Percentiles rank a stretch among this genome's conserved stretches.
These are phyloP conservation scores for Solanum virginianum DNA, from an alignment of 257 asterid species.

Conservation along the genomic window DNA sequence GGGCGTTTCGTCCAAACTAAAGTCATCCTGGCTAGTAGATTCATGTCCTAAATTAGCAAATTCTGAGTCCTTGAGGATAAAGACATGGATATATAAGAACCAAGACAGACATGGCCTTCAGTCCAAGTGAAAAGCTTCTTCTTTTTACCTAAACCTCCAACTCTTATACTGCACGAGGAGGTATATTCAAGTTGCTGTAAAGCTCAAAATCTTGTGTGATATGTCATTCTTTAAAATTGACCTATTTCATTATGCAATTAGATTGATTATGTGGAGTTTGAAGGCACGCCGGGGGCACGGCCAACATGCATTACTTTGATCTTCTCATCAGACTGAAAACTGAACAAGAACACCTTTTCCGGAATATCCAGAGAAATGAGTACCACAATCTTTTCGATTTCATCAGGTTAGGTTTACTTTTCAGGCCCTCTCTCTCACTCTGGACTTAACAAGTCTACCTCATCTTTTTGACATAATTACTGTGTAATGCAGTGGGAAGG, in stretches of 20 bases:
- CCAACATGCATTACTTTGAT: conserved; percentile 96
- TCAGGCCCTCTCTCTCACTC: background rate
- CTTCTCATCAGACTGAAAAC: conserved; percentile 76
- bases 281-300: conserved; percentile 96
- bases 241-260: conserved; percentile 4
- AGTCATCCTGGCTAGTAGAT: background rate
- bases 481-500: conserved; percentile 49
- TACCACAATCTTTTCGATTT: conserved; percentile 63
- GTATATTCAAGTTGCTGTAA: conserved; percentile 14
- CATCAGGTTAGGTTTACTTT: conserved; percentile 33
- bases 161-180: conserved; percentile 95
- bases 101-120: conserved; percentile 37
- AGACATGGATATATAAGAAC: conserved; percentile 54
- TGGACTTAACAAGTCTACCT: background rate
- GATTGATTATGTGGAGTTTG: conserved; percentile 96
- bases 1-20: conserved; percentile 50
- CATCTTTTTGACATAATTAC: background rate
- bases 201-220: background rate
- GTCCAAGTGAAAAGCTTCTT: conserved; percentile 68
- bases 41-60: background rate
- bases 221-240: conserved; percentile 8
- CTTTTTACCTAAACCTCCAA: conserved; percentile 97
- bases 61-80: conserved; percentile 36
- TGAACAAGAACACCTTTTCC: conserved; percentile 94
- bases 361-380: conserved; percentile 90